Evolutionary conservation across 208 protist genomes (phyloP).

Genomic region (Wallacemonas collosoma): DNA sequence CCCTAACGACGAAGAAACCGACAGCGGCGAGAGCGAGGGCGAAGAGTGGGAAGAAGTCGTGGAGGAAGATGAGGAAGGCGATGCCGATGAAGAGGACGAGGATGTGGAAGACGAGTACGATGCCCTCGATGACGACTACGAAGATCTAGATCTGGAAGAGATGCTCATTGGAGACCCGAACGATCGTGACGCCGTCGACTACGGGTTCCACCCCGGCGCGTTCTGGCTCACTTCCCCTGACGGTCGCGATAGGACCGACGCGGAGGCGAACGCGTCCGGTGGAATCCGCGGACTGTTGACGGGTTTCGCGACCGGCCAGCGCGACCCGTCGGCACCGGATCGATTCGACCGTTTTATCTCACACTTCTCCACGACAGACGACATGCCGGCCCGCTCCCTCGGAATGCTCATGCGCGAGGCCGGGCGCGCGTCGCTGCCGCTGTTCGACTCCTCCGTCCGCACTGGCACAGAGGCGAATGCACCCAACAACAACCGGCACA

Average conservation of each 20-base stretch:
- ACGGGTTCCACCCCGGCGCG: not conserved
- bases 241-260: too few species aligned
- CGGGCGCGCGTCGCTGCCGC: not conserved
- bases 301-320: not conserved
- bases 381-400: not conserved
- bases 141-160: not conserved
- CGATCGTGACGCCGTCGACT: not conserved
- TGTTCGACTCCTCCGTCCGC: not conserved
- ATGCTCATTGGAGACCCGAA: not conserved
- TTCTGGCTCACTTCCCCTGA: not conserved
- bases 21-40: constrained; percentile 4
- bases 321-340: not conserved
- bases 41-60: not conserved
- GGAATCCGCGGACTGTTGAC: not conserved
- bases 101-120: constrained; percentile 13
- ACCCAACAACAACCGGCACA: not conserved
- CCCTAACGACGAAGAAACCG: not conserved
- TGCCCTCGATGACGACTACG: not conserved
- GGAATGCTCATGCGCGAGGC: not conserved
- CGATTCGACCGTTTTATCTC: not conserved
- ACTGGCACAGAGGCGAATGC: not conserved
- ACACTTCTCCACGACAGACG: not conserved
- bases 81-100: constrained; percentile 10
- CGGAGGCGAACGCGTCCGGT: too few species aligned
- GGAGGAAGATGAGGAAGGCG: constrained; percentile 6